These are phyloP conservation scores for Diplogelasinospora grovesii DNA, from an alignment of 495 filamentous ascomycete species.

Conservation along the genomic window DNA sequence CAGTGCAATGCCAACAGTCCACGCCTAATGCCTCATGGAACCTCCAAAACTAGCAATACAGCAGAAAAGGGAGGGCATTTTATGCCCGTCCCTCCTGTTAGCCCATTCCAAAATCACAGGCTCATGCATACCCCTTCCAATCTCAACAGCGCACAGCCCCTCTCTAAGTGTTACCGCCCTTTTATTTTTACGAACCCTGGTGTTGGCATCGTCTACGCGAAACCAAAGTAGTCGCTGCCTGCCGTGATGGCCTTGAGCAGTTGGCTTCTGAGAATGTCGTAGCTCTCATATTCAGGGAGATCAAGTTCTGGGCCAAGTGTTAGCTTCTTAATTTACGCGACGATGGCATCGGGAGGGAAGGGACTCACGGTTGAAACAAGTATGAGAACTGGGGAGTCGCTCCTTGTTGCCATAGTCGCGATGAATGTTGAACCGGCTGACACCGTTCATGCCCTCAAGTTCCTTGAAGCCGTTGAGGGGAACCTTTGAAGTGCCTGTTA, in stretches of 20 bases:
- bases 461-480: slow-evolving; percentile 99
- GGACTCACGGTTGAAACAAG: slow-evolving; percentile 97
- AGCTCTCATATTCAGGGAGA: slow-evolving; percentile 96
- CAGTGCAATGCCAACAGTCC: too few species aligned
- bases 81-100: slow-evolving; percentile 20
- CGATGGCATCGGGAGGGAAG: neutral
- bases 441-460: slow-evolving; percentile 98
- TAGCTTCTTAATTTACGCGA: slow-evolving; percentile 27
- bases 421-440: slow-evolving; percentile 98
- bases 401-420: slow-evolving; percentile 98
- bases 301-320: slow-evolving; percentile 68
- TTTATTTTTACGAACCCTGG: too few species aligned
- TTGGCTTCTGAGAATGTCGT: slow-evolving; percentile 80
- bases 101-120: neutral
- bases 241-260: slow-evolving; percentile 91
- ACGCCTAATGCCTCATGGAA: too few species aligned
- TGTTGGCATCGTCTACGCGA: slow-evolving; percentile 61
- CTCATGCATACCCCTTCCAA: neutral
- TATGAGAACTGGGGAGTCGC: slow-evolving; percentile 90
- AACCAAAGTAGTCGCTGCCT: slow-evolving; percentile 96
- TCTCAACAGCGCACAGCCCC: slow-evolving; percentile 4
- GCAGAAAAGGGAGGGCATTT: slow-evolving; percentile 10
- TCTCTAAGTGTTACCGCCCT: too few species aligned
- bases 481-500: slow-evolving; percentile 97
- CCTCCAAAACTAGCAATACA: slow-evolving; percentile 1